phyloP scores from a whole-genome alignment of 2,329 filamentous ascomycete genomes.

The Amauroascus niger region DNA sequence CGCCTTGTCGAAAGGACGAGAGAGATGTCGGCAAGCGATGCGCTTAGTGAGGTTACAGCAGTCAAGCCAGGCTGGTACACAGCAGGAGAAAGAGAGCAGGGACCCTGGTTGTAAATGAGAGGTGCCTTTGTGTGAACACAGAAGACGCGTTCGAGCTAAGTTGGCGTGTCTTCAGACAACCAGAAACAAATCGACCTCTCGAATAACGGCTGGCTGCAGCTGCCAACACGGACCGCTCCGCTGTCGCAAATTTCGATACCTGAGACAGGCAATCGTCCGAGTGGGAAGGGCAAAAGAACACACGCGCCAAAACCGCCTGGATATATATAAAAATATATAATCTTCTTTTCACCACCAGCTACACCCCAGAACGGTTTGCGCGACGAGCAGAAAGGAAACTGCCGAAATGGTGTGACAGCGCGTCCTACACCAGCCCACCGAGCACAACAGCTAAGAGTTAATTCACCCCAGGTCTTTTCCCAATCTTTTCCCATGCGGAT shows the following conservation, averaged over 20 bases:
- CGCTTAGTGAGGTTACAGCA: background rate
- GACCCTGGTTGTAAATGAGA: background rate
- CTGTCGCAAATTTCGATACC: background rate
- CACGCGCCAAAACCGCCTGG: too few species aligned
- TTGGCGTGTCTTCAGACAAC: background rate
- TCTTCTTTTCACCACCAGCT: background rate
- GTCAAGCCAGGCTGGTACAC: background rate
- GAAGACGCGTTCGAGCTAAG: background rate
- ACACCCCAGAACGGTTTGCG: background rate
- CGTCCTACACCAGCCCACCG: slow-evolving; percentile 7
- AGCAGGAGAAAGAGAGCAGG: background rate
- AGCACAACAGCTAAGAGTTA: background rate
- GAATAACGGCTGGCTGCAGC: slow-evolving; percentile 5
- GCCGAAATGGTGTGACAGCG: slow-evolving; percentile 4
- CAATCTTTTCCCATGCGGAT: slow-evolving; percentile 1
- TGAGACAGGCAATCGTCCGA: background rate
- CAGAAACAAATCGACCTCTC: background rate
- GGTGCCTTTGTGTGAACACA: background rate
- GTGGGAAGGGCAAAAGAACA: background rate
- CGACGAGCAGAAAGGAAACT: slow-evolving; percentile 1
- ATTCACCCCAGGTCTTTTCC: background rate
- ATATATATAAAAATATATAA: too few species aligned
- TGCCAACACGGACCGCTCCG: background rate
- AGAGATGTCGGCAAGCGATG: background rate
- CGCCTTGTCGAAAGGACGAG: background rate